Evolutionary conservation across 495 filamentous ascomycete genomes (phyloP).

Genomic region (Lepraria neglecta): DNA sequence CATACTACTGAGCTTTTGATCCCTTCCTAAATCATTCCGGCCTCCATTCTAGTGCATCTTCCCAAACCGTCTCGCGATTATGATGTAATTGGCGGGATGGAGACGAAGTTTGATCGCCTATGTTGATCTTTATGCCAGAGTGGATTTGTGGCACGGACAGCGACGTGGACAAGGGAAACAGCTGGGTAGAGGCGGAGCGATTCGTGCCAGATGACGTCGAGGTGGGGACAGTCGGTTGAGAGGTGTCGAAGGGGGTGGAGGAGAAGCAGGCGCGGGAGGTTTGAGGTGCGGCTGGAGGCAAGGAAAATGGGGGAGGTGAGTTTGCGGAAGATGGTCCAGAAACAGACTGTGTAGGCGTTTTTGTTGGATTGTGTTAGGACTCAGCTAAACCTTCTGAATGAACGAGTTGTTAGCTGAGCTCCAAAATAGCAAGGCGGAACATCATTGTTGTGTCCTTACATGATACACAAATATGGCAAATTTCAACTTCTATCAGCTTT

Average conservation of each 20-base stretch:
- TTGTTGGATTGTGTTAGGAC: no score
- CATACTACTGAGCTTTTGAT: not conserved
- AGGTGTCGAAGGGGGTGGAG: not conserved
- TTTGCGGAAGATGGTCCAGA: no score
- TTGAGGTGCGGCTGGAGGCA: no score
- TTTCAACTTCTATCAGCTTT: no score
- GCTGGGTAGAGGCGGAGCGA: not conserved
- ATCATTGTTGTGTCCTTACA: no score
- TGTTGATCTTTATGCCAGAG: not conserved
- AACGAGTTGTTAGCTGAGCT: no score
- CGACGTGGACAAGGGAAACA: not conserved
- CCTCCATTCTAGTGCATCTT: not conserved
- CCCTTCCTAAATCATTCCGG: not conserved
- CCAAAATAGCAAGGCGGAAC: no score
- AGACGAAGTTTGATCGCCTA: not conserved
- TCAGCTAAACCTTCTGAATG: no score
- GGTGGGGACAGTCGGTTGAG: not conserved
- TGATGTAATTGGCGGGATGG: not conserved
- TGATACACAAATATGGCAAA: no score
- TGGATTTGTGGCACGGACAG: not conserved
- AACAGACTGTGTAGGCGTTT: no score
- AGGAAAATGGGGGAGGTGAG: no score
- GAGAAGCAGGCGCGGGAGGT: no score
- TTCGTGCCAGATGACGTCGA: conserved; percentile 8
- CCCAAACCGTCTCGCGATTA: not conserved